Evolutionary conservation across 148 eudicot genomes (phyloP).

Genomic region (Nyssa sinensis): DNA sequence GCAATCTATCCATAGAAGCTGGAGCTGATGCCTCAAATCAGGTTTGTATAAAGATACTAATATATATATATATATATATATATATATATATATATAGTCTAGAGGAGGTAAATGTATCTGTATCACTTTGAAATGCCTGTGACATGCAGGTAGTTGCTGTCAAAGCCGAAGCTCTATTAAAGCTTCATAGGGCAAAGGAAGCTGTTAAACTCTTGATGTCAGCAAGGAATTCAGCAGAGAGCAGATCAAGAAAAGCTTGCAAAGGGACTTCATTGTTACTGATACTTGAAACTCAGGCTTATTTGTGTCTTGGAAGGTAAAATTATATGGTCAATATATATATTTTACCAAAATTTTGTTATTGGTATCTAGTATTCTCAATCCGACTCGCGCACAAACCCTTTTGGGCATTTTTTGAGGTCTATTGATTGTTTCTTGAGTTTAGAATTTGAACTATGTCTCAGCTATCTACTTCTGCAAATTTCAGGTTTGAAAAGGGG

Average conservation of each 20-base stretch:
- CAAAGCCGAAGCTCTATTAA: neutral
- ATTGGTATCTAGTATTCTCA: too few relatives aligned
- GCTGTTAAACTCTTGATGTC: neutral
- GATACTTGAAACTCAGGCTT: neutral
- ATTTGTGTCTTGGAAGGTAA: neutral
- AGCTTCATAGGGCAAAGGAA: neutral
- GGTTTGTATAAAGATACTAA: neutral
- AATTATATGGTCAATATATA: neutral
- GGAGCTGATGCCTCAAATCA: neutral
- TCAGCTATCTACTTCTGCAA: neutral
- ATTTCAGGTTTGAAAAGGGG: neutral
- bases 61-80: neutral
- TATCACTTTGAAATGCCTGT: neutral
- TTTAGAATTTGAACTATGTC: neutral
- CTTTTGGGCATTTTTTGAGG: too few relatives aligned
- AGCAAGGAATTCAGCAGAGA: neutral
- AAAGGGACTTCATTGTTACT: neutral
- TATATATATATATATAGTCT: neutral
- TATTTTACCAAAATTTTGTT: too few relatives aligned
- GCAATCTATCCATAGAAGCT: neutral
- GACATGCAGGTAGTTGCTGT: constrained; percentile 2
- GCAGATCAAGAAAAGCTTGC: neutral
- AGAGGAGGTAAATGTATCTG: neutral
- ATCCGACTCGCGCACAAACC: too few relatives aligned
- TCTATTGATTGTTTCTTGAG: too few relatives aligned